Conservation (phyloP, 2,329 filamentous ascomycete species). For the Leptographium radiaticola region DNA sequence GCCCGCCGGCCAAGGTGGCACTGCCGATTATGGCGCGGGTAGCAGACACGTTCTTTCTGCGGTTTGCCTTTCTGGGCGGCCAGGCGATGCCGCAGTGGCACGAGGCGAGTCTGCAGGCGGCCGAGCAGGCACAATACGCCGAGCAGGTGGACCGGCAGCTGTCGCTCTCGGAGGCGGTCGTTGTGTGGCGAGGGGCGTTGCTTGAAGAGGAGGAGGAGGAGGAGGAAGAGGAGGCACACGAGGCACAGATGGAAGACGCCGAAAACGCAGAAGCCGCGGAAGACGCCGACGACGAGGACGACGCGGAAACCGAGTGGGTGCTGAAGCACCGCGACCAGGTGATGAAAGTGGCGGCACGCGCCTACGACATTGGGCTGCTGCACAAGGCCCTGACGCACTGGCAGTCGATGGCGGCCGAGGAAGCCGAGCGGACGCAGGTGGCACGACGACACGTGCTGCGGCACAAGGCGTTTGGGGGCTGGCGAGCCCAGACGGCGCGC, state of each 20-base stretch:
- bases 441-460: conserved; percentile 60
- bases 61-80: conserved; percentile 9
- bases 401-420: conserved; percentile 50
- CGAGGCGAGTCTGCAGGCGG: not conserved
- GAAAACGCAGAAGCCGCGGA: not conserved
- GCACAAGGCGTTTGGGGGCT: conserved; percentile 54
- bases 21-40: conserved; percentile 12
- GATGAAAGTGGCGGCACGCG: conserved; percentile 46
- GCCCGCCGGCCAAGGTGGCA: conserved; percentile 11
- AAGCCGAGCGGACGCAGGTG: conserved; percentile 51
- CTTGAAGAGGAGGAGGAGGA: not conserved
- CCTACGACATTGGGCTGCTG: conserved; percentile 52
- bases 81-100: conserved; percentile 6
- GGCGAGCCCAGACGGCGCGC: conserved; percentile 50
- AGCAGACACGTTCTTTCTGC: conserved; percentile 11
- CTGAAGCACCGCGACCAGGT: conserved; percentile 25
- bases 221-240: not conserved
- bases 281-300: not conserved
- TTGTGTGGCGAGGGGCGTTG: conserved; percentile 8
- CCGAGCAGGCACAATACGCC: conserved; percentile 7
- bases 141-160: conserved; percentile 11
- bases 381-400: conserved; percentile 56
- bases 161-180: conserved; percentile 9
- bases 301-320: conserved; percentile 6
- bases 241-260: not conserved